Base-by-base conservation (phyloP, 2,329 filamentous ascomycete genomes). In the Zymoseptoria passerinii region DNA sequence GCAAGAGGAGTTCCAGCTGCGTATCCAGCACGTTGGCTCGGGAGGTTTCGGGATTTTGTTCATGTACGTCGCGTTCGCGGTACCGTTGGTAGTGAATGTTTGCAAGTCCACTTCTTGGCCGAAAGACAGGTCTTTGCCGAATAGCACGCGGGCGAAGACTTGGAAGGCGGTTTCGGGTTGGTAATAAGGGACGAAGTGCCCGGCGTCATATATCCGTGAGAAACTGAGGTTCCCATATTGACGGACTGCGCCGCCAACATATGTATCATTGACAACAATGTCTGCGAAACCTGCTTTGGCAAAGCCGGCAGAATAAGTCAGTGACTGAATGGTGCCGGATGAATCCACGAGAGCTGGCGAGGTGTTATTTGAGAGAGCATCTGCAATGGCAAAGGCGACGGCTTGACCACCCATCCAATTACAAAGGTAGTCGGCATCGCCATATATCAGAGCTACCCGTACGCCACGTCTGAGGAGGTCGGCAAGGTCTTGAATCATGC, bases 1-100 rank as follows among this genome's bases (percentile, higher is more conserved):
- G 67, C 86, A 89, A 0, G 81, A 83, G 1, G 69, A 68, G 9
- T 68, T 67, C 48, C 81, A 74, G 51, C 73, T 74, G 20, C 85
- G 78, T 8, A 88, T 66, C 73, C 81, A 89, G 72, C 86, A 90
- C 4, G 80, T 84, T 2, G 80, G 71, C 9, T 75, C 67, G 1
- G 78, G 78, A 54, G 61, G 48, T 19, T 50, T 61, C 52, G n/a
- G 77, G 73, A 16, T 69, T 53, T 75, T 75, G 64, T 83, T 82
- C 13, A 44, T 13, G 59, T 82, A 76, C 0, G 80, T 84, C 1
- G 85, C 78, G 62, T 83, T 82, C 1, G 74, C 71, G 1, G 81
- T 75, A 0, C 87, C 87, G 9, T 78, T 76, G 1, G 83, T 86
- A 57, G 77, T 76, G 69, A 81, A 89, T 1, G 66, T 72, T 0